These are phyloP conservation scores for Sparassis latifolia DNA, from an alignment of 1,284 basidiomycete species.

Conservation along the genomic window DNA sequence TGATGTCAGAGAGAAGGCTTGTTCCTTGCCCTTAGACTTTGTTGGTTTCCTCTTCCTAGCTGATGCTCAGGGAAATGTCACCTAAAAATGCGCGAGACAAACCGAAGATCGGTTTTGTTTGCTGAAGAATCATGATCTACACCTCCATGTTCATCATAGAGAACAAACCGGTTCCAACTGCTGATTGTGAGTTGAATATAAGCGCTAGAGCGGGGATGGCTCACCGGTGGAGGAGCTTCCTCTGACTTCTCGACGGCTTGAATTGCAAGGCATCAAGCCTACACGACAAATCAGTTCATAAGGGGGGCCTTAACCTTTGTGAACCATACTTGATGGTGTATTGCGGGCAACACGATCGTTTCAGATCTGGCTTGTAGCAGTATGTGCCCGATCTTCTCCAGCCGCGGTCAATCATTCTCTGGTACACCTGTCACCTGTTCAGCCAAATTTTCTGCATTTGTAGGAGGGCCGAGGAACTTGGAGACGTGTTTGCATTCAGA, in stretches of 20 bases:
- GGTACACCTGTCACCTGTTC: constrained; percentile 47
- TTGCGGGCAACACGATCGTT: constrained; percentile 82
- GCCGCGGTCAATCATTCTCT: constrained; percentile 80
- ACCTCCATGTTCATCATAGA: constrained; percentile 35
- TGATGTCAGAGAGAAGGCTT: constrained; percentile 31
- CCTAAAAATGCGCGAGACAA: too few relatives aligned
- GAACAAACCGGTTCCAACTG: constrained; percentile 74
- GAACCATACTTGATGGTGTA: constrained; percentile 75
- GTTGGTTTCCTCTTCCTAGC: not conserved
- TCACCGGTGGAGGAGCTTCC: constrained; percentile 69
- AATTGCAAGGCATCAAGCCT: constrained; percentile 75
- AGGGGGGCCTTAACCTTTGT: constrained; percentile 7
- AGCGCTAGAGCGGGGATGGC: constrained; percentile 5
- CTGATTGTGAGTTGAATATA: constrained; percentile 7
- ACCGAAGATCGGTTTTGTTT: too few relatives aligned
- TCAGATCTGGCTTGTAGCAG: constrained; percentile 82
- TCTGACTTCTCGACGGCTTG: constrained; percentile 71
- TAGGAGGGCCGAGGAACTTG: not conserved
- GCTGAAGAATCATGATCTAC: too few relatives aligned
- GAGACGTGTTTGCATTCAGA: not conserved
- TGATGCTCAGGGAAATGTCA: too few relatives aligned
- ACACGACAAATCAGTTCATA: not conserved
- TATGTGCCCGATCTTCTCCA: constrained; percentile 85
- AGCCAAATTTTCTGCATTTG: constrained; percentile 1
- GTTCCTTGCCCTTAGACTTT: constrained; percentile 3